Base-by-base conservation (phyloP, 129 eudicot species). In the Flaveria robusta region DNA sequence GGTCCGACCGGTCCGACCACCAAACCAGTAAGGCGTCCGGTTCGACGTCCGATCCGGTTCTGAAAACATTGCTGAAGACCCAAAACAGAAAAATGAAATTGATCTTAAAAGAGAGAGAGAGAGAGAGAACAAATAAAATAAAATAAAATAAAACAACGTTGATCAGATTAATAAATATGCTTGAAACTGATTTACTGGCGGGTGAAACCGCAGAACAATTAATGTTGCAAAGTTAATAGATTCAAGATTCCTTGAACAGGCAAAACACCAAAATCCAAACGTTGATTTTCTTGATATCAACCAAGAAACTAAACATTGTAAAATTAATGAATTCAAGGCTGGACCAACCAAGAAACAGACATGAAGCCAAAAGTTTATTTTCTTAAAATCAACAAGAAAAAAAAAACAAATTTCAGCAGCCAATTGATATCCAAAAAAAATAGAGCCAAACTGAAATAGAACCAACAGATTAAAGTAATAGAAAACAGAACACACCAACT, bases 301-400 rank as follows among this genome's bases (percentile, higher is more conserved):
- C 65, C 31, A 22, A 26, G 15, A 58, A 23, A 58, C 15, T 59
- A 24, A 12, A 12, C n/a, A 59, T 23, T 39, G 7, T 24, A 11
- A 24, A 23, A 59, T 59, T 39, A 59, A 10, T 10, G n/a, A 23
- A 24, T 59, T 51, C 22, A 51, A 16, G 24, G 23, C 23, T 10
- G 65, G 23, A 22, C 65, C 65, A 58, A 58, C 65, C 65, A 58
- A 16, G 24, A 18, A 52, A 42, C 54, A n/a, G n/a, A n/a, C n/a
- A n/a, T n/a, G n/a, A n/a, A n/a, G n/a, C n/a, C n/a, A n/a, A n/a
- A n/a, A n/a, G n/a, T n/a, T n/a, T 1, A 58, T 58, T 23, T 23
- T 58, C 6, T 58, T 58, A 58, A 58, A 9, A 58, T 9, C 65
- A 20, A 9, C 65, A 9, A 58, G 2, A 15, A 22, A 23, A 22